Evolutionary conservation across 139 green algal genomes (phyloP).

Genomic region (Ettlia oleoabundans): DNA sequence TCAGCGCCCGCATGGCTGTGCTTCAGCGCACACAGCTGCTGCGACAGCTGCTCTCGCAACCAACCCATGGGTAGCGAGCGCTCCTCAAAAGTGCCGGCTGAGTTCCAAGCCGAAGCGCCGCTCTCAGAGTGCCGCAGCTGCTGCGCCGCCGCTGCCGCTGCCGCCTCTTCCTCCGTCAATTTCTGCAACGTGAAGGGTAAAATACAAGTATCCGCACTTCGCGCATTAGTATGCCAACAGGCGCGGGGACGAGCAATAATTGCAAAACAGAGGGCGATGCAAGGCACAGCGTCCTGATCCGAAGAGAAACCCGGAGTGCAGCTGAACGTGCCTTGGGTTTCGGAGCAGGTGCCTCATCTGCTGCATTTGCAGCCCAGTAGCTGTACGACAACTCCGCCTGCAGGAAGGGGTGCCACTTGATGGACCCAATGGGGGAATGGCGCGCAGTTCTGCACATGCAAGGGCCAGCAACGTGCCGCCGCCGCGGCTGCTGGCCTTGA

Average conservation of each 20-base stretch:
- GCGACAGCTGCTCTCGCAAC: constrained; percentile 19
- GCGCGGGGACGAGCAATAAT: too few species aligned
- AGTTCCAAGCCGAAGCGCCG: constrained; percentile 41
- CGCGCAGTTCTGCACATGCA: too few species aligned
- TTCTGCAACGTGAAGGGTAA: neutral
- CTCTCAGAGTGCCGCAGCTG: neutral
- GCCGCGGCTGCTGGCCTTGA: too few species aligned
- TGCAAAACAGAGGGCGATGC: too few species aligned
- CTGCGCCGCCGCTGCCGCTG: neutral
- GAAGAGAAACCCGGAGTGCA: too few species aligned
- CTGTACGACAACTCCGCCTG: constrained; percentile 28
- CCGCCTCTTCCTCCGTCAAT: constrained; percentile 42
- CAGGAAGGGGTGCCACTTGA: neutral
- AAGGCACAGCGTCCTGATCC: too few species aligned
- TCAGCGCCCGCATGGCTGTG: neutral
- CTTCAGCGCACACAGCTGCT: neutral
- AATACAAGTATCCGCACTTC: too few species aligned
- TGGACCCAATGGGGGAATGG: neutral
- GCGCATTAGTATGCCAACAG: too few species aligned
- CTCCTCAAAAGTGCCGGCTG: constrained; percentile 46
- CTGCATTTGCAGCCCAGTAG: constrained; percentile 37
- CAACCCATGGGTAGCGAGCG: constrained; percentile 17
- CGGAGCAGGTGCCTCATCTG: neutral
- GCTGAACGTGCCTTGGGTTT: constrained; percentile 29
- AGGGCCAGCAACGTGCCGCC: too few species aligned